phyloP scores from a whole-genome alignment of 345 rosid genomes.

The Combretum micranthum region DNA sequence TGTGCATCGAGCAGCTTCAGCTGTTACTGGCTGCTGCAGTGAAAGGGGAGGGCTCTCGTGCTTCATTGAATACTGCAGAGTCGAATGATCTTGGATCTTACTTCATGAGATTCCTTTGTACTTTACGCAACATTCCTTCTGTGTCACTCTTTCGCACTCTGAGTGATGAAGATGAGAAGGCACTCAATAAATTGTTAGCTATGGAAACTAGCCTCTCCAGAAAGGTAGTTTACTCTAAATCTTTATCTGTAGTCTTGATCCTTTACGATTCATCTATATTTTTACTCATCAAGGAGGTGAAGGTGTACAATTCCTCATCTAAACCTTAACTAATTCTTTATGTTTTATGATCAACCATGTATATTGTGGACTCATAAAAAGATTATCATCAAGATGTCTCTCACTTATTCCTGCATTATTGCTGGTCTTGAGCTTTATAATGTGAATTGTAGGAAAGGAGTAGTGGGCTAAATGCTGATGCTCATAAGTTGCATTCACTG shows the following conservation, averaged over 20 bases:
- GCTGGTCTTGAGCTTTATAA: slow-evolving; percentile 11
- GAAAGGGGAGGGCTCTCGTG: slow-evolving; percentile 44
- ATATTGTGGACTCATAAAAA: no score
- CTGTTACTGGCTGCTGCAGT: slow-evolving; percentile 66
- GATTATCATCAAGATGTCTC: neutral
- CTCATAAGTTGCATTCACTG: slow-evolving; percentile 53
- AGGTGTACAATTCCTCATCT: neutral
- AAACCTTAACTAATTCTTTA: no score
- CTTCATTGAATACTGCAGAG: slow-evolving; percentile 44
- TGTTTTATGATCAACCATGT: no score
- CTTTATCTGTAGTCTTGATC: neutral
- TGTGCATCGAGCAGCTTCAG: slow-evolving; percentile 92
- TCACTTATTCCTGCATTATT: neutral
- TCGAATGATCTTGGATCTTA: slow-evolving; percentile 65
- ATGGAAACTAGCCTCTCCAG: slow-evolving; percentile 63
- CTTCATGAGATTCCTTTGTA: slow-evolving; percentile 76
- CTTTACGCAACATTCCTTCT: slow-evolving; percentile 86
- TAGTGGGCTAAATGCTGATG: slow-evolving; percentile 28
- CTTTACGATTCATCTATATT: neutral
- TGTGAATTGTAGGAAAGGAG: slow-evolving; percentile 57
- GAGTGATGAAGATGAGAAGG: slow-evolving; percentile 70
- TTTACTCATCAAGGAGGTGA: neutral
- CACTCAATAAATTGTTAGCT: slow-evolving; percentile 57
- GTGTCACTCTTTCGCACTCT: slow-evolving; percentile 79
- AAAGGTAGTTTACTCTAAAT: slow-evolving; percentile 37